phyloP scores from a whole-genome alignment of 192 early-diverging fungal genomes.

The Coemansia sp. region DNA sequence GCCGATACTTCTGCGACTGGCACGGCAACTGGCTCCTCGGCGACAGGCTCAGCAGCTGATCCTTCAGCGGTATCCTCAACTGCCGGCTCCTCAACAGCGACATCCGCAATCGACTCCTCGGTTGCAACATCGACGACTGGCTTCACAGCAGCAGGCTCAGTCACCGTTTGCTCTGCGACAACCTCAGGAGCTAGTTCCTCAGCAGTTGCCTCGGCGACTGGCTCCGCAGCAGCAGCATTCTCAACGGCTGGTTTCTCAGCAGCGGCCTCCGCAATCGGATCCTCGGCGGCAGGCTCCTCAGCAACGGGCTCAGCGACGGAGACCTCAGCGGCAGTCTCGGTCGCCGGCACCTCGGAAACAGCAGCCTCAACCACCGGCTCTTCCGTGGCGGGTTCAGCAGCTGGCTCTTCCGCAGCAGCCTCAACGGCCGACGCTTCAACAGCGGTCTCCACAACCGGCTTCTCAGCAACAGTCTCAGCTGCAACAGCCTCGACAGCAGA shows the following conservation, averaged over 20 bases:
- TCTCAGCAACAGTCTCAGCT: background rate
- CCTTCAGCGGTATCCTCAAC: no score
- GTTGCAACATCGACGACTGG: background rate
- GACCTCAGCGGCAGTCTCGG: no score
- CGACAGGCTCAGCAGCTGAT: no score
- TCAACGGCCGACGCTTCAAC: slow-evolving; percentile 1
- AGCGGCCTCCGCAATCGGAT: background rate
- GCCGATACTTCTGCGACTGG: background rate
- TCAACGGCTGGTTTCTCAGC: background rate
- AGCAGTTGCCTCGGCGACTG: background rate
- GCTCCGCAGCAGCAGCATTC: background rate
- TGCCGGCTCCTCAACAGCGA: background rate
- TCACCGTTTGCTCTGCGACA: background rate
- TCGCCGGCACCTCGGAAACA: no score
- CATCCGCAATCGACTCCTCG: background rate
- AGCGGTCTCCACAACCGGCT: background rate
- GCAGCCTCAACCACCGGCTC: background rate
- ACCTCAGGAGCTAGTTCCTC: background rate
- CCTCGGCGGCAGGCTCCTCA: background rate
- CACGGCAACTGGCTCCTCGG: background rate
- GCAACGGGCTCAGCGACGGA: background rate
- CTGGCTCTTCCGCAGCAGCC: background rate
- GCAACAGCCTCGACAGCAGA: background rate
- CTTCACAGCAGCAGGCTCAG: background rate
- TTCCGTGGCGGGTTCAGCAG: background rate